Evolutionary conservation across 441 rosid genomes (phyloP), one percentile per base, ranked within the genome.

Genomic region (Omphalea diandra): DNA sequence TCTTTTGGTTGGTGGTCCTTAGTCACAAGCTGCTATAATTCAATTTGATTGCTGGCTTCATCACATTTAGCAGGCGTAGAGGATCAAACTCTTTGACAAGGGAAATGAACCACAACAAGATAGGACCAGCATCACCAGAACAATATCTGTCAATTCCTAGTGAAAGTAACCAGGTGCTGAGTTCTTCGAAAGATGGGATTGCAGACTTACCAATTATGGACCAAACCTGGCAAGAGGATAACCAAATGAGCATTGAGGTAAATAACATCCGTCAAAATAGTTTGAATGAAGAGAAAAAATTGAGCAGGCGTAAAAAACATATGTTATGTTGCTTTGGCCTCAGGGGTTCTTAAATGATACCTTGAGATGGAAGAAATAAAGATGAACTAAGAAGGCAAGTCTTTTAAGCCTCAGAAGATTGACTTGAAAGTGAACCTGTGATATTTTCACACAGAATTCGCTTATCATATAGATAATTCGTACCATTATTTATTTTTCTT

Each of bases 21-120:
- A 9, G 20, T 40, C 20, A 32, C 55, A 7, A 64, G 36, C 3
- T 32, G 17, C 33, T 11, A 55, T 14, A 20, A 14, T 24, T 32
- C 10, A 47, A 54, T 44, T 8, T 43, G 50, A 11, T 57, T 41
- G 2, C n/a, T 29, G 46, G 8, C 53, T 35, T 38, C 60, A 41
- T 73, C 38, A 36, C n/a, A 70, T 70, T 60, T 49, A 71, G 73
- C 81, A 89, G 91, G 84, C 71, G 29, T 46, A 63, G 76, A 44
- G 88, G 87, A 76, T 83, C 87, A 44, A 83, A 72, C 76, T 83
- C 86, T 43, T 46, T 46, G 56, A 36, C 80, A 9, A 81, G 81
- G 80, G 98, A 91, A 76, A 81, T 43, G 47, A 82, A 67, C 80
- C 83, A 86, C 70, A 83, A 82, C 82, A 90, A 76, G 77, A 81